phyloP scores from a whole-genome alignment of 257 asterid genomes.

The Solanum etuberosum region DNA sequence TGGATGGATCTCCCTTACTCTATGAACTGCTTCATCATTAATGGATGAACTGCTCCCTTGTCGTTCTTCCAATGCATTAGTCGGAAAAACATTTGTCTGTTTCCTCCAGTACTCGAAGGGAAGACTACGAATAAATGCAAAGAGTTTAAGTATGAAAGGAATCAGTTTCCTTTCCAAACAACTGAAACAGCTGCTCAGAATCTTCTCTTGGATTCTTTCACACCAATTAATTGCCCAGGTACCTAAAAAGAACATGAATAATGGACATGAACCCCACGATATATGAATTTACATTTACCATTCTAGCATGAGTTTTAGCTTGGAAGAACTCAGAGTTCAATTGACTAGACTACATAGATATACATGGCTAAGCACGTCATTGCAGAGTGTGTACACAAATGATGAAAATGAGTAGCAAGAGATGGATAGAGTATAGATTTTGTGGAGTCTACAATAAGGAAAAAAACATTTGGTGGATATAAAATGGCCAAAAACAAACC shows the following conservation, averaged over 20 bases:
- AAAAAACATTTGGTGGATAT: not conserved
- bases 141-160: conserved; percentile 26
- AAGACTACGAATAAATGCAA: conserved; percentile 17
- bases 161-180: conserved; percentile 37
- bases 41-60: conserved; percentile 15
- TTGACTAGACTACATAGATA: not conserved
- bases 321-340: not conserved
- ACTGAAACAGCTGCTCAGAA: conserved; percentile 43
- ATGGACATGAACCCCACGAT: not conserved
- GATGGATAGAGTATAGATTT: not conserved
- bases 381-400: not conserved
- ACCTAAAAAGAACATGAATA: not conserved
- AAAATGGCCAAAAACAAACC: not conserved
- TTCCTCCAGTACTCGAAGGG: conserved; percentile 52
- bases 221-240: not conserved
- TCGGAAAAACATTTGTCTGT: conserved; percentile 24
- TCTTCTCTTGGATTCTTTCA: conserved; percentile 31
- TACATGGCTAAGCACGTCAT: not conserved
- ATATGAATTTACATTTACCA: not conserved
- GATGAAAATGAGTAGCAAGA: not conserved
- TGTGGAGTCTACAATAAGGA: not conserved
- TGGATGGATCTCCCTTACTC: conserved; percentile 36
- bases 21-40: conserved; percentile 14
- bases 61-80: conserved; percentile 23
- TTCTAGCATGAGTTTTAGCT: not conserved